Evolutionary conservation across 106 monocot genomes (phyloP).

Genomic region (Apostasia shenzhenica): DNA sequence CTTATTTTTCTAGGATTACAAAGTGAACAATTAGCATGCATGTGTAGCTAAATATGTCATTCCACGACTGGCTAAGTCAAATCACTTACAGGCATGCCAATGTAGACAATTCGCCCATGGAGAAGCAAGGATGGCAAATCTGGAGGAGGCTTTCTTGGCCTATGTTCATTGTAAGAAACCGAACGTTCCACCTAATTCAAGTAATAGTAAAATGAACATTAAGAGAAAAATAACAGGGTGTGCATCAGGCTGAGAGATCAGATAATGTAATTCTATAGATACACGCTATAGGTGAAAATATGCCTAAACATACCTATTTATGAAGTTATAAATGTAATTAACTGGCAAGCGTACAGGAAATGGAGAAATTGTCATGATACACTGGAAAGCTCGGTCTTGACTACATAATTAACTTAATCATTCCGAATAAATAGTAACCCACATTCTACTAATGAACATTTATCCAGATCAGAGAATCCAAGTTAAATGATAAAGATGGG

Average conservation of each 20-base stretch:
- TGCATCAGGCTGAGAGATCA: background rate
- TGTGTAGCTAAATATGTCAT: no score
- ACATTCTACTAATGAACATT: no score
- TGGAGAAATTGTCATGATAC: background rate
- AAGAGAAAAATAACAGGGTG: background rate
- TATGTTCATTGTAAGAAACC: conserved; percentile 78
- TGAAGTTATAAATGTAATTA: background rate
- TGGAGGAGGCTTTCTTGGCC: conserved; percentile 90
- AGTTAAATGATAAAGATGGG: no score
- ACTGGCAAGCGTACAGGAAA: background rate
- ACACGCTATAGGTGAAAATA: background rate
- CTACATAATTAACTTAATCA: no score
- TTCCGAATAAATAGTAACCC: no score
- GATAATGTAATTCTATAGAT: background rate
- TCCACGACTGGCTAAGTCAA: background rate
- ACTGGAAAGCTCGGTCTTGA: background rate
- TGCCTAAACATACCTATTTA: background rate
- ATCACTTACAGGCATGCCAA: conserved; percentile 87
- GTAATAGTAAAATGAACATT: background rate
- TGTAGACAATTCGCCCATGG: conserved; percentile 71
- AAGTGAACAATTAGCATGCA: no score
- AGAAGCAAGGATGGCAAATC: conserved; percentile 91
- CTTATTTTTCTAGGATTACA: no score
- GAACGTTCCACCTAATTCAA: conserved; percentile 68
- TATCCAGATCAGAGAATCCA: no score